Conservation (phyloP, 2,329 filamentous ascomycete species). For the Stachybotrys echinatus region DNA sequence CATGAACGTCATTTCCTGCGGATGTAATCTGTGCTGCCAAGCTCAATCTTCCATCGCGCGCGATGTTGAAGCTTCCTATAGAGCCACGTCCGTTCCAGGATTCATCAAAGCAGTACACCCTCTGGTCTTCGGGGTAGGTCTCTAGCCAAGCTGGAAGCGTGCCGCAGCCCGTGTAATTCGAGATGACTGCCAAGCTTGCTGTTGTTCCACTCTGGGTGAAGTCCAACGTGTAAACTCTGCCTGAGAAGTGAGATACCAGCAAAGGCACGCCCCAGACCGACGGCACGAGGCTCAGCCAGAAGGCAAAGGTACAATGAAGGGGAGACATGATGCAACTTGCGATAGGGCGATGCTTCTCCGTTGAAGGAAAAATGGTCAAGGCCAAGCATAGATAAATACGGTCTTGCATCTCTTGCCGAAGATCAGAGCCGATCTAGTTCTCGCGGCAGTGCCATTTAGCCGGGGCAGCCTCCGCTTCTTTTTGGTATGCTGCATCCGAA, state of each 20-base stretch:
- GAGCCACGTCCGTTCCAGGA: background rate
- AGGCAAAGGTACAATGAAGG: background rate
- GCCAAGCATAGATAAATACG: background rate
- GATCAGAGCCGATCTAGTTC: too few species aligned
- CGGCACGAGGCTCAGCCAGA: background rate
- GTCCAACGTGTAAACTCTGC: background rate
- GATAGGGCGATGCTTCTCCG: too few species aligned
- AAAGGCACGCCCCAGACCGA: background rate
- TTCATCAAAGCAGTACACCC: background rate
- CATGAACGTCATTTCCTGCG: slow-evolving; percentile 18
- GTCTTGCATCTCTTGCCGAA: too few species aligned
- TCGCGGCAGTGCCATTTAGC: background rate
- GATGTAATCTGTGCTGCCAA: background rate
- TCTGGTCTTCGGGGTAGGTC: background rate
- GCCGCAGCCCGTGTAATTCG: background rate
- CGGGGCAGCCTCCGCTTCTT: too few species aligned
- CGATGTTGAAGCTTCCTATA: background rate
- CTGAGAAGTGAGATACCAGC: background rate
- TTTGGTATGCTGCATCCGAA: background rate
- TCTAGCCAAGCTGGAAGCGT: background rate
- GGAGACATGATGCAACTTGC: background rate
- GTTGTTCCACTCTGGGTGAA: background rate
- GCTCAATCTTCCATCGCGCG: slow-evolving; percentile 3
- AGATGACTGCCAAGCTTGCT: background rate
- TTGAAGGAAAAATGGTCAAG: too few species aligned